These are phyloP conservation scores for Kodamaea sp. DNA, from an alignment of 1,139 yeast species.

Conservation along the genomic window DNA sequence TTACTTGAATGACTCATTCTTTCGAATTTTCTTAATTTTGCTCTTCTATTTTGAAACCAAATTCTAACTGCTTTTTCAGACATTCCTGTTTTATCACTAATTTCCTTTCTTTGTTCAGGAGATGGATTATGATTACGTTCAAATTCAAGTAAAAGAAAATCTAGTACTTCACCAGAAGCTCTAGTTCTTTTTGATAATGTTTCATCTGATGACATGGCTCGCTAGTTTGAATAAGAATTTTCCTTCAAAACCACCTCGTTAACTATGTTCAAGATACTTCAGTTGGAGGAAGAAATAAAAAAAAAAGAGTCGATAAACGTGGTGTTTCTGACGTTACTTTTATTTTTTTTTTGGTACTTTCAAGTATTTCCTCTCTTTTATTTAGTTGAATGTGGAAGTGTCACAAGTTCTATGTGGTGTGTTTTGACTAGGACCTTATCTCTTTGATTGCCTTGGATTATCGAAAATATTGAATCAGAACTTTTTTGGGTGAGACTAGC, in stretches of 20 bases:
- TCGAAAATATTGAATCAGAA: no score
- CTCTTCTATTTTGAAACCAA: constrained; percentile 93
- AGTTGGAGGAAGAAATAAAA: background rate
- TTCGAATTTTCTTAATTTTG: constrained; percentile 65
- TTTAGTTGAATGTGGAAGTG: no score
- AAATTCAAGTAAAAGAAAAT: constrained; percentile 65
- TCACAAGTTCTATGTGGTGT: no score
- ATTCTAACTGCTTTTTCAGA: constrained; percentile 88
- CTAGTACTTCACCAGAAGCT: constrained; percentile 84
- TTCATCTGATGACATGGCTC: constrained; percentile 12
- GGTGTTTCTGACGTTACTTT: no score
- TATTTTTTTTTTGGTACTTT: no score
- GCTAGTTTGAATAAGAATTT: no score
- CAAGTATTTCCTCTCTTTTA: no score
- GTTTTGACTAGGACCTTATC: no score
- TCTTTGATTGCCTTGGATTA: no score
- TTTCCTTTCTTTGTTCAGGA: constrained; percentile 63
- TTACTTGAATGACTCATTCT: constrained; percentile 29
- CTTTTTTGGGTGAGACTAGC: no score
- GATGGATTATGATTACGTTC: constrained; percentile 68
- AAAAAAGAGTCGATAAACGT: background rate
- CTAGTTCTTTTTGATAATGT: constrained; percentile 45
- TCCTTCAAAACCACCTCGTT: no score
- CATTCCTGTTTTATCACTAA: constrained; percentile 77
- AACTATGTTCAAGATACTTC: no score